These are phyloP conservation scores for Noccaea caerulescens DNA, from an alignment of 345 rosid species.

Conservation along the genomic window DNA sequence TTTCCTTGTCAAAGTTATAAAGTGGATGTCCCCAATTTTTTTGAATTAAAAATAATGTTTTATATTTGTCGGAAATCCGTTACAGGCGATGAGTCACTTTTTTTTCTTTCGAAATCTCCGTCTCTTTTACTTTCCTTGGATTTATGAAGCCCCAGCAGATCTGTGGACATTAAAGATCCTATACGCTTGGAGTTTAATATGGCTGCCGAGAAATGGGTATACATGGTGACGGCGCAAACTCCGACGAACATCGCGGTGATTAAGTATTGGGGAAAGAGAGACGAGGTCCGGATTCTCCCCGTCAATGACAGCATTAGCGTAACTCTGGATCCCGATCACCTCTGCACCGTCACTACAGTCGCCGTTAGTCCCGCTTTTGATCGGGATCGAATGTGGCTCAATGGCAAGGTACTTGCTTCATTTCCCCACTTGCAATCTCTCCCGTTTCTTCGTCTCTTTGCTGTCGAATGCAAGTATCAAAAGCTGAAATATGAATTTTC, in stretches of 20 bases:
- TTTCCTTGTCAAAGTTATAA: neutral
- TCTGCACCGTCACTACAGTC: conserved; percentile 93
- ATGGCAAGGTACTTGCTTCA: conserved; percentile 70
- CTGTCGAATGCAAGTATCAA: conserved; percentile 11
- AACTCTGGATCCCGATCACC: conserved; percentile 90
- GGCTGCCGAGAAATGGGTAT: conserved; percentile 73
- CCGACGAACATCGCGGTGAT: conserved; percentile 97
- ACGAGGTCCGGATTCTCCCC: conserved; percentile 86
- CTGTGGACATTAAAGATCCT: conserved; percentile 19
- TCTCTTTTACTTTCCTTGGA: neutral
- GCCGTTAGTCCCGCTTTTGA: conserved; percentile 84
- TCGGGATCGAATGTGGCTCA: conserved; percentile 98
- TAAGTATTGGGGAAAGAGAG: conserved; percentile 97
- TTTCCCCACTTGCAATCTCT: neutral
- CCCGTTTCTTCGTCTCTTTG: neutral
- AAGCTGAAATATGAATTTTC: neutral
- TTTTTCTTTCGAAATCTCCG: conserved; percentile 35
- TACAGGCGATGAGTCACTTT: neutral
- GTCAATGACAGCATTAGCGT: conserved; percentile 95
- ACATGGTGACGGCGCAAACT: conserved; percentile 84
- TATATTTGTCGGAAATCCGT: neutral
- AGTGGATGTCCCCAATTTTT: neutral
- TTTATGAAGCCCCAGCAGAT: conserved; percentile 16
- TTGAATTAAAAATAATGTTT: conserved; percentile 10
- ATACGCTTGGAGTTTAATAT: conserved; percentile 32